Percentiles rank a stretch among this genome's conserved stretches.
Evolutionary conservation across 2,329 filamentous ascomycete species (phyloP).

Genomic region (Pleoardoris graminearum): DNA sequence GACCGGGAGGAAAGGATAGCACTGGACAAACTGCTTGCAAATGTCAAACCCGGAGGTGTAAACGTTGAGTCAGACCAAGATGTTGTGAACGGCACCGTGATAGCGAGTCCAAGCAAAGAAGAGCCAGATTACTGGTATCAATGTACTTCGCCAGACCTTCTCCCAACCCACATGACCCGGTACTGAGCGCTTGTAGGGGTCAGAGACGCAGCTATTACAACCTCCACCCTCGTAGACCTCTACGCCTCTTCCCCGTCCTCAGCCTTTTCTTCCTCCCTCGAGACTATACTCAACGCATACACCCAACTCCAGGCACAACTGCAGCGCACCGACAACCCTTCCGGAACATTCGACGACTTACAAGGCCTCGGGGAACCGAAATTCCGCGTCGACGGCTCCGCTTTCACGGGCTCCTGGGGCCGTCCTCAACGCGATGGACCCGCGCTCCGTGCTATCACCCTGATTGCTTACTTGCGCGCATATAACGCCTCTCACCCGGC

Average conservation of each 20-base stretch:
- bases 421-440: constrained; percentile 81
- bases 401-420: constrained; percentile 72
- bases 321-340: constrained; percentile 70
- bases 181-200: constrained; percentile 38
- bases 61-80: constrained; percentile 37
- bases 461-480: constrained; percentile 64
- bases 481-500: constrained; percentile 53
- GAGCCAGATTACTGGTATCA: constrained; percentile 52
- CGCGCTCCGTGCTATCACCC: constrained; percentile 71
- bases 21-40: constrained; percentile 46
- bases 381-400: constrained; percentile 65
- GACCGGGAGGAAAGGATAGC: constrained; percentile 41
- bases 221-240: constrained; percentile 46
- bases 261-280: constrained; percentile 28
- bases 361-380: constrained; percentile 72
- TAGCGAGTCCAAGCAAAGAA: constrained; percentile 49
- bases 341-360: constrained; percentile 57
- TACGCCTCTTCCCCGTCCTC: constrained; percentile 42
- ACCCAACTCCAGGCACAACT: constrained; percentile 68
- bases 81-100: constrained; percentile 46
- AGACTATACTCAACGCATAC: constrained; percentile 52
- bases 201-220: constrained; percentile 51
- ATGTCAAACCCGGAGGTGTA: constrained; percentile 48
- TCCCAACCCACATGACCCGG: not conserved
- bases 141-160: constrained; percentile 39